Percentiles rank a stretch among this genome's conserved stretches.
Conservation (phyloP, 805 yeast species). For the Candida pseudoglaebosa region DNA sequence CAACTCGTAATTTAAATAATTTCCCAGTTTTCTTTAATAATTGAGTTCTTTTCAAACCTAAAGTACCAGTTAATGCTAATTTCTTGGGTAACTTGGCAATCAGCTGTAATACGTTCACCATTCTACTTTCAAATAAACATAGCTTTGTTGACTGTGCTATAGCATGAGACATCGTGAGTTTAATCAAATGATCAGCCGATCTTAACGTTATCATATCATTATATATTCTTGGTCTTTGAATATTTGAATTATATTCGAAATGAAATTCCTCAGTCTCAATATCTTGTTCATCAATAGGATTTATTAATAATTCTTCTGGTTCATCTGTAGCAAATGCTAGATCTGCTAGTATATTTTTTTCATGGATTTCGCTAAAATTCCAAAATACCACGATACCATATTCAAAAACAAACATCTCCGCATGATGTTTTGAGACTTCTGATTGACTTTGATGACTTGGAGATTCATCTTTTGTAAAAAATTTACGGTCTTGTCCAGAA, state of each 20-base stretch:
- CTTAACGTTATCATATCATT: constrained; percentile 92
- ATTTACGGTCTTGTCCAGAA: constrained; percentile 5
- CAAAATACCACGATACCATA: constrained; percentile 98
- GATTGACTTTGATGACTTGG: constrained; percentile 8
- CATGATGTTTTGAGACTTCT: constrained; percentile 56
- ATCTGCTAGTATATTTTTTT: constrained; percentile 90
- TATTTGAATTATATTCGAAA: constrained; percentile 62
- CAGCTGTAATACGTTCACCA: constrained; percentile 77
- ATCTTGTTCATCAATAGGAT: constrained; percentile 81
- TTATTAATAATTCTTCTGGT: constrained; percentile 49
- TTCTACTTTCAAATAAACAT: constrained; percentile 85
- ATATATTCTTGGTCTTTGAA: constrained; percentile 70
- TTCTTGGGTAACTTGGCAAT: constrained; percentile 88
- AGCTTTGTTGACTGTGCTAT: constrained; percentile 94
- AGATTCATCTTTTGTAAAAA: constrained; percentile 6
- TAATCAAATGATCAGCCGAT: constrained; percentile 88
- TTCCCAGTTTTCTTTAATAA: constrained; percentile 85
- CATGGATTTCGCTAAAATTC: constrained; percentile 92
- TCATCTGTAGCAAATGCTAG: constrained; percentile 61
- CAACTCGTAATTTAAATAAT: constrained; percentile 84
- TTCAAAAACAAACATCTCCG: constrained; percentile 83
- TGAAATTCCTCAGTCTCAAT: constrained; percentile 89
- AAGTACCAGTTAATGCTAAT: constrained; percentile 81
- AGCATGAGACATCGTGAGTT: constrained; percentile 91
- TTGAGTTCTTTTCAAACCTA: constrained; percentile 83